phyloP scores from a whole-genome alignment of 2,329 filamentous ascomycete species.

The Ramularia endophylla region DNA sequence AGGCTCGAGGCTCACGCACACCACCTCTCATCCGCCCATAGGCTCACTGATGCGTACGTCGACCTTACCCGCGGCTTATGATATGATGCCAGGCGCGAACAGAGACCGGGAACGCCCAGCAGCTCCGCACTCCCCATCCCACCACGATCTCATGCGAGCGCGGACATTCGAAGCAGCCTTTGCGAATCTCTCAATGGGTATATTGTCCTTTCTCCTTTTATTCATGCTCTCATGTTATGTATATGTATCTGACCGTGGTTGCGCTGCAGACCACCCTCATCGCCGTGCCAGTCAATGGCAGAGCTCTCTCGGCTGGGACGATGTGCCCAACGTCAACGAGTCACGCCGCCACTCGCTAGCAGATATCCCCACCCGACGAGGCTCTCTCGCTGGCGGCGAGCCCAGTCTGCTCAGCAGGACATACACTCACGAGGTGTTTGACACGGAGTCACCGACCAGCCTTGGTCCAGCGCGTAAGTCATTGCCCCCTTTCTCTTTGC shows the following conservation, averaged over 20 bases:
- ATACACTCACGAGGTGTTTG: constrained; percentile 15
- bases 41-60: constrained; percentile 26
- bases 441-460: constrained; percentile 13
- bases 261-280: constrained; percentile 20
- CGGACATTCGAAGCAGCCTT: constrained; percentile 25
- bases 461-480: constrained; percentile 12
- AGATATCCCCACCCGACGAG: constrained; percentile 34
- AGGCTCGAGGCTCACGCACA: constrained; percentile 25
- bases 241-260: constrained; percentile 5
- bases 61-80: constrained; percentile 24
- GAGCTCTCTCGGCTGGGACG: constrained; percentile 61
- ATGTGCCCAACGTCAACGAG: constrained; percentile 58
- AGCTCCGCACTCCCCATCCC: constrained; percentile 12
- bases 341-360: constrained; percentile 76
- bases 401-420: constrained; percentile 17
- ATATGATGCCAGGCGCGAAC: constrained; percentile 11
- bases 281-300: constrained; percentile 53
- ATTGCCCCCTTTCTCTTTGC: too few relatives aligned
- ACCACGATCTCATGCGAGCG: constrained; percentile 13
- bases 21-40: constrained; percentile 28
- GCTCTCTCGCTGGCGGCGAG: constrained; percentile 28
- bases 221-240: constrained; percentile 8
- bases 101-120: constrained; percentile 18
- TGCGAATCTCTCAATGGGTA: constrained; percentile 25
- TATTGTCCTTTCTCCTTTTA: constrained; percentile 11